A percentile compares a stretch with the other conserved stretches of the same genome.
These are phyloP conservation scores for Carex parvula DNA, from an alignment of 176 grass and related monocot species.

Conservation along the genomic window DNA sequence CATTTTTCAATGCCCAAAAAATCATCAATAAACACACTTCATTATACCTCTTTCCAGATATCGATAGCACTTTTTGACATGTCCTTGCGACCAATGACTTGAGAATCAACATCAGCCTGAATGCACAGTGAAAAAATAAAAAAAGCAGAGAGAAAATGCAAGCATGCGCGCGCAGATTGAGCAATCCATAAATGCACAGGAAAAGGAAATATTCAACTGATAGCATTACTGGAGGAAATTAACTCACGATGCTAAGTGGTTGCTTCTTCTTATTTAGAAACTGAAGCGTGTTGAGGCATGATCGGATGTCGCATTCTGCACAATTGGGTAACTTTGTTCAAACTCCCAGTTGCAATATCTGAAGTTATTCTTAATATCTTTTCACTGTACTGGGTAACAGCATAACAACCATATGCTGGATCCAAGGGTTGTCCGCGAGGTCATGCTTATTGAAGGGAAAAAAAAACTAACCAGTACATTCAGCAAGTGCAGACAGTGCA, in stretches of 20 bases:
- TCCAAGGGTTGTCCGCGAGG: slow-evolving; percentile 18
- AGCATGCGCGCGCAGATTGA: background rate
- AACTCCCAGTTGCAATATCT: slow-evolving; percentile 15
- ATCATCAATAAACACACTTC: background rate
- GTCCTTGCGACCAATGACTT: slow-evolving; percentile 86
- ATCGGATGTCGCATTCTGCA: slow-evolving; percentile 97
- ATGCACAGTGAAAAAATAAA: background rate
- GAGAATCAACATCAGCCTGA: slow-evolving; percentile 77
- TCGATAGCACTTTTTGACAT: slow-evolving; percentile 83
- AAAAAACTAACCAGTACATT: slow-evolving; percentile 68
- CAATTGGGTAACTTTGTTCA: background rate
- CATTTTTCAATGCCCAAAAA: background rate
- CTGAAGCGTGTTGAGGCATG: slow-evolving; percentile 95
- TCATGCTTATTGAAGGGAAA: slow-evolving; percentile 20
- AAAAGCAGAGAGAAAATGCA: background rate
- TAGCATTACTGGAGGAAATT: slow-evolving; percentile 13
- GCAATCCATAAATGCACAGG: background rate
- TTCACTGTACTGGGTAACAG: slow-evolving; percentile 13
- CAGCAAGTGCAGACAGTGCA: slow-evolving; percentile 80
- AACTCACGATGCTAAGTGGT: slow-evolving; percentile 76
- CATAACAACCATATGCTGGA: background rate
- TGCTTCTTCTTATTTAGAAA: slow-evolving; percentile 90
- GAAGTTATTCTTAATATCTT: slow-evolving; percentile 33
- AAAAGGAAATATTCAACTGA: background rate
- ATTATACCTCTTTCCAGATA: slow-evolving; percentile 84